Percentiles rank a stretch among this genome's conserved stretches.
phyloP scores from a whole-genome alignment of 495 filamentous ascomycete species.

The Platismatia glauca region DNA sequence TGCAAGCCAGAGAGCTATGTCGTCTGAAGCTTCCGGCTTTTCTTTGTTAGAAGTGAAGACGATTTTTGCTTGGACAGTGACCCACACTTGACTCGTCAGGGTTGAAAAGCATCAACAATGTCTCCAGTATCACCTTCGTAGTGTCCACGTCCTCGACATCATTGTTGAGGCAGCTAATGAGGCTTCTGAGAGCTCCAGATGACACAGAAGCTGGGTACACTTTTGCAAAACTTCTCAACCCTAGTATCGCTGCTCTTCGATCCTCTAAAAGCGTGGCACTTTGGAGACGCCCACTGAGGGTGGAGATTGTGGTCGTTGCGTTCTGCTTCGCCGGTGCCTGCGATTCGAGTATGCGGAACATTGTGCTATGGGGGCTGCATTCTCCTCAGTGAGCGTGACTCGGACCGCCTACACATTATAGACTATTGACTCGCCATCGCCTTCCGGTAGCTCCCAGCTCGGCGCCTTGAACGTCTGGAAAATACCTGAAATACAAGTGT shows the following conservation, averaged over 20 bases:
- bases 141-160: slow-evolving; percentile 96
- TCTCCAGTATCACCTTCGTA: slow-evolving; percentile 87
- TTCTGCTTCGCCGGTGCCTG: slow-evolving; percentile 93
- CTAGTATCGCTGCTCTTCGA: slow-evolving; percentile 83
- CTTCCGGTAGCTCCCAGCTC: background rate
- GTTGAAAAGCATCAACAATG: slow-evolving; percentile 83
- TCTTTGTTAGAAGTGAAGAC: slow-evolving; percentile 26
- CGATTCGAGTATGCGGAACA: slow-evolving; percentile 80
- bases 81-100: slow-evolving; percentile 60
- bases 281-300: slow-evolving; percentile 74
- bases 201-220: slow-evolving; percentile 95
- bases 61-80: slow-evolving; percentile 8
- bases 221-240: slow-evolving; percentile 90
- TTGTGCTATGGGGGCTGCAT: slow-evolving; percentile 27
- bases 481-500: background rate
- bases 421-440: slow-evolving; percentile 1
- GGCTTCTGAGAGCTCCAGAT: slow-evolving; percentile 72
- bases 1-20: slow-evolving; percentile 92
- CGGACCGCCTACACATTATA: background rate
- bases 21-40: slow-evolving; percentile 88
- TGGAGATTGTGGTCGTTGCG: slow-evolving; percentile 85
- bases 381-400: background rate
- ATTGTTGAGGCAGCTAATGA: slow-evolving; percentile 76
- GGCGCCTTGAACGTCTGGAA: background rate
- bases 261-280: slow-evolving; percentile 89